Percentiles rank a stretch among this genome's conserved stretches.
These are phyloP conservation scores for Colletotrichum spinosum DNA, from an alignment of 2,329 filamentous ascomycete genomes.

Conservation along the genomic window DNA sequence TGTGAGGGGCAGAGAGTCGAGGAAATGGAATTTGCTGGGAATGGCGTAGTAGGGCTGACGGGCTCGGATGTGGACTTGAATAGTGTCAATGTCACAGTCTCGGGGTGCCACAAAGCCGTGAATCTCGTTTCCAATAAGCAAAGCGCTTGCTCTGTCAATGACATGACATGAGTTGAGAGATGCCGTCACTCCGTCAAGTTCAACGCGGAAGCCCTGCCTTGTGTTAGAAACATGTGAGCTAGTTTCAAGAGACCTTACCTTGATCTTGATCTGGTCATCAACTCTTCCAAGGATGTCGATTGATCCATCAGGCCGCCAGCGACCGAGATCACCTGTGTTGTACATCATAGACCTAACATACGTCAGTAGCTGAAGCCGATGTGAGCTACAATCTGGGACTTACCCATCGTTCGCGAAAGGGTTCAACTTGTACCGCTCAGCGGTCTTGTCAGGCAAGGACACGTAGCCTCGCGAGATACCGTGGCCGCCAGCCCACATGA, in stretches of 20 bases:
- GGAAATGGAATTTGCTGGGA: constrained; percentile 57
- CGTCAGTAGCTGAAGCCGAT: no score
- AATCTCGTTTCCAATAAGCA: constrained; percentile 60
- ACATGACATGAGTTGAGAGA: constrained; percentile 58
- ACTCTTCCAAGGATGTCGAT: constrained; percentile 66
- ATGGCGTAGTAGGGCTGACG: constrained; percentile 67
- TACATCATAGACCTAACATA: constrained; percentile 62
- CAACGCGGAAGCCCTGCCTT: constrained; percentile 64
- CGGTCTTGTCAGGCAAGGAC: constrained; percentile 63
- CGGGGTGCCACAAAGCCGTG: constrained; percentile 58
- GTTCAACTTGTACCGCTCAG: constrained; percentile 61
- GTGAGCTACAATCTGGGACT: constrained; percentile 33
- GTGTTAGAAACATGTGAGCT: not conserved
- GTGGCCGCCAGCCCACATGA: constrained; percentile 68
- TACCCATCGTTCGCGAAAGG: constrained; percentile 64
- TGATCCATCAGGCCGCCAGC: constrained; percentile 64
- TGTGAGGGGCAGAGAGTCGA: constrained; percentile 61
- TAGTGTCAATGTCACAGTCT: constrained; percentile 46
- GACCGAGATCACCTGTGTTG: constrained; percentile 70
- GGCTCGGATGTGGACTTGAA: constrained; percentile 52
- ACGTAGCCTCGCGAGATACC: constrained; percentile 69
- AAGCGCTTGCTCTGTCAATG: constrained; percentile 59
- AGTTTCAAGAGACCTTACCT: constrained; percentile 6
- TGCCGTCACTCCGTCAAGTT: constrained; percentile 67
- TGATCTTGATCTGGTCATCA: constrained; percentile 71